These are phyloP conservation scores for Amphirosellinia nigrospora DNA, from an alignment of 495 filamentous ascomycete genomes.

Conservation along the genomic window DNA sequence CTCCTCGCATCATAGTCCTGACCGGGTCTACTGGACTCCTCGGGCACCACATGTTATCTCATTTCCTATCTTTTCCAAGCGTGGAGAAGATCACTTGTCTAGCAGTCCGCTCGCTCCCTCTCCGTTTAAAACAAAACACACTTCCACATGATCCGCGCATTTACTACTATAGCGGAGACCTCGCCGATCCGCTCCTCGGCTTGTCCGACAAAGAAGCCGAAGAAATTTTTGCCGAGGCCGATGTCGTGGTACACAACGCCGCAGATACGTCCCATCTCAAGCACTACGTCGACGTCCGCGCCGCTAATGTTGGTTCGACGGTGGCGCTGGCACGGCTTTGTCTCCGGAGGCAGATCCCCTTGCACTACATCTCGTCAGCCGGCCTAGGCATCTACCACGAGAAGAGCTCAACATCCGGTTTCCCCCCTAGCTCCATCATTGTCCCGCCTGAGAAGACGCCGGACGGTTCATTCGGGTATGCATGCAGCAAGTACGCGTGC, in stretches of 20 bases:
- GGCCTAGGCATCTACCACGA: constrained; percentile 25
- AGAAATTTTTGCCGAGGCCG: constrained; percentile 40
- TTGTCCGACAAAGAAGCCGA: constrained; percentile 37
- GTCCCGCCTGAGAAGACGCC: constrained; percentile 11
- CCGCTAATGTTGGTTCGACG: constrained; percentile 36
- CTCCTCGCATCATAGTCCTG: constrained; percentile 30
- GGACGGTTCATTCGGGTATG: constrained; percentile 33
- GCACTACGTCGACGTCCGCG: constrained; percentile 23
- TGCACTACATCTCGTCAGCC: constrained; percentile 39
- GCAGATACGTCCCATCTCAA: constrained; percentile 38
- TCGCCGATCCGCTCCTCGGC: constrained; percentile 39
- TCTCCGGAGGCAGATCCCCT: constrained; percentile 27
- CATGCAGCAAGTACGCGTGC: constrained; percentile 29
- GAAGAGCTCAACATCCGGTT: constrained; percentile 5
- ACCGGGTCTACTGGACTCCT: constrained; percentile 41
- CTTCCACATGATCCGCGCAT: constrained; percentile 32
- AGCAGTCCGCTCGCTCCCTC: constrained; percentile 26
- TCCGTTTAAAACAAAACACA: not conserved
- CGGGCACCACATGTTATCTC: constrained; percentile 19
- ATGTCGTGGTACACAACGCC: constrained; percentile 55
- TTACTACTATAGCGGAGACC: constrained; percentile 40
- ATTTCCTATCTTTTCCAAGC: not conserved
- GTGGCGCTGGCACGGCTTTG: constrained; percentile 26
- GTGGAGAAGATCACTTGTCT: constrained; percentile 28
- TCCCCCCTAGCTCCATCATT: not conserved